These are phyloP conservation scores for Adiantum capillusveneris DNA, from an alignment of 75 land plant species.

Conservation along the genomic window DNA sequence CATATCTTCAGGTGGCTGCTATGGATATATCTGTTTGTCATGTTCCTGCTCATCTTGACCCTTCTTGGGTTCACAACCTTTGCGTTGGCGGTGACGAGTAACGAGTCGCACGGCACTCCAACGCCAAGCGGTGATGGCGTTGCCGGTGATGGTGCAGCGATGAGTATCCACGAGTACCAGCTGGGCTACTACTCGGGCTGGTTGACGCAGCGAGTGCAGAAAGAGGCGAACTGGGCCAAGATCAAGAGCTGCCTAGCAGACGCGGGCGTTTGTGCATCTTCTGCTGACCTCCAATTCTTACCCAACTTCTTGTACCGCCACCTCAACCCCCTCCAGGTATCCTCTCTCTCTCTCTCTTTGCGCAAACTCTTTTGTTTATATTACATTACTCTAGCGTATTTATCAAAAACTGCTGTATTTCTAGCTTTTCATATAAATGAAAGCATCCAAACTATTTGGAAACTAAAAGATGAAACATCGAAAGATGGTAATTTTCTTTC, in stretches of 20 bases:
- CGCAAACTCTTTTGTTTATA: no score
- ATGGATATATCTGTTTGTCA: conserved; percentile 64
- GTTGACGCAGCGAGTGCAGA: conserved; percentile 19
- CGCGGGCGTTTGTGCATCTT: conserved; percentile 18
- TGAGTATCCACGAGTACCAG: not conserved
- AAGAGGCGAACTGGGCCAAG: conserved; percentile 21
- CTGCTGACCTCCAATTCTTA: not conserved
- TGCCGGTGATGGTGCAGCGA: not conserved
- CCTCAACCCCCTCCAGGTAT: not conserved
- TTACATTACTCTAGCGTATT: no score
- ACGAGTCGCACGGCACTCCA: conserved; percentile 2
- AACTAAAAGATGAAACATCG: no score
- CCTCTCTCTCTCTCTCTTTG: no score
- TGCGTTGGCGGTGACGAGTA: conserved; percentile 64
- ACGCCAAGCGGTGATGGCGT: no score
- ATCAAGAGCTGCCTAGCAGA: conserved; percentile 31
- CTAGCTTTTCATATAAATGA: no score
- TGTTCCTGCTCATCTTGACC: conserved; percentile 62
- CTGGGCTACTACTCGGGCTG: not conserved
- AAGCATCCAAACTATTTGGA: no score
- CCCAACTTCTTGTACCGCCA: conserved; percentile 1
- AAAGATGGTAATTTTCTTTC: no score
- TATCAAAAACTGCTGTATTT: no score
- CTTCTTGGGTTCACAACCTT: conserved; percentile 61
- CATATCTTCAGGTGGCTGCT: conserved; percentile 48